A percentile compares a stretch with the other conserved stretches of the same genome.
Evolutionary conservation across 192 early-diverging fungal species (phyloP).

Genomic region (Backusella sp.): DNA sequence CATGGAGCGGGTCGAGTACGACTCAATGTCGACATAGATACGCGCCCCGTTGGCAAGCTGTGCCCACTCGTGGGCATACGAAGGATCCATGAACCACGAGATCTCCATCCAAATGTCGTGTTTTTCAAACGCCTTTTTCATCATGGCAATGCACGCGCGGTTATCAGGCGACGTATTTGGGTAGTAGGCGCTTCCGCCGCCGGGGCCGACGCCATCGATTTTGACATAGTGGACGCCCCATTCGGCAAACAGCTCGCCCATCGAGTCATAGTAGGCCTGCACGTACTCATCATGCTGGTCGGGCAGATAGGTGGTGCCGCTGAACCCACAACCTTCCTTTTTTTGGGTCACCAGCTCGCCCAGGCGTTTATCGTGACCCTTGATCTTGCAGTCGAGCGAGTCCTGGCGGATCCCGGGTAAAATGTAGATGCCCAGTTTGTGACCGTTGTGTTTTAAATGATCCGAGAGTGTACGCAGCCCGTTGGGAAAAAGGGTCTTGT

Average conservation of each 20-base stretch:
- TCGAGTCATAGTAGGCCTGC: constrained; percentile 26
- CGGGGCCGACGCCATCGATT: constrained; percentile 31
- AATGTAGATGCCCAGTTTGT: constrained; percentile 33
- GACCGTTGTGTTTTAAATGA: constrained; percentile 25
- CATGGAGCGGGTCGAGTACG: constrained; percentile 30
- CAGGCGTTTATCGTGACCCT: background rate
- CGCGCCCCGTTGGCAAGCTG: constrained; percentile 25
- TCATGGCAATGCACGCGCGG: constrained; percentile 15
- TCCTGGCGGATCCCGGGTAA: constrained; percentile 30
- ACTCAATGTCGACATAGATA: constrained; percentile 32
- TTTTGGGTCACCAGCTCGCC: constrained; percentile 12
- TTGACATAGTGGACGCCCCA: constrained; percentile 33
- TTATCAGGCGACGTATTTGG: constrained; percentile 30
- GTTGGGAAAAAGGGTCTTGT: constrained; percentile 26
- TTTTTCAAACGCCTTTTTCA: constrained; percentile 18
- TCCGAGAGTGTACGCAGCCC: constrained; percentile 18
- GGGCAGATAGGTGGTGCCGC: constrained; percentile 18
- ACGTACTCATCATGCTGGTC: constrained; percentile 14
- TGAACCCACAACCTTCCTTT: constrained; percentile 29
- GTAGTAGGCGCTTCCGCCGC: constrained; percentile 23
- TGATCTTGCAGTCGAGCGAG: constrained; percentile 10
- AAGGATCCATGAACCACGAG: constrained; percentile 29
- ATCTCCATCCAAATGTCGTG: constrained; percentile 36
- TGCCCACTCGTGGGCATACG: constrained; percentile 20
- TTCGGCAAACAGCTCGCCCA: constrained; percentile 30